Percentiles rank a stretch among this genome's conserved stretches.
These are phyloP conservation scores for Cucumis cinereus DNA, from an alignment of 306 rosid species.

Conservation along the genomic window DNA sequence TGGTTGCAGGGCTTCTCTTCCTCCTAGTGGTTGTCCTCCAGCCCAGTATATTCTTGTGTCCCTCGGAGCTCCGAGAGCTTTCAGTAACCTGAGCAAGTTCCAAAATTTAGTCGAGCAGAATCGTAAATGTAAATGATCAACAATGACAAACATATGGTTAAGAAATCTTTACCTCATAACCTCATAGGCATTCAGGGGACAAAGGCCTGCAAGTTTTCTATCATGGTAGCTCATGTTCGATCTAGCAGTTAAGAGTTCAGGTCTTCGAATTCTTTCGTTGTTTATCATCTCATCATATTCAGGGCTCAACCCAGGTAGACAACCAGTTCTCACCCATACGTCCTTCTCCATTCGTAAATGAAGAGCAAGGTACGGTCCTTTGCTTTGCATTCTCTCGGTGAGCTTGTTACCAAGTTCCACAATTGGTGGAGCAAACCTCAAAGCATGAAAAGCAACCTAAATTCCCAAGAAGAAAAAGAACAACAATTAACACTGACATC, in stretches of 20 bases:
- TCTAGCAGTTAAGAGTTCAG: conserved; percentile 75
- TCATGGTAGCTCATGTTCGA: conserved; percentile 92
- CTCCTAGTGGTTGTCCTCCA: conserved; percentile 88
- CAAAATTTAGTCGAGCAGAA: not conserved
- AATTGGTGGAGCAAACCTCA: conserved; percentile 74
- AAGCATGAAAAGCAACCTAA: conserved; percentile 95
- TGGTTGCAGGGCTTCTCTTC: conserved; percentile 75
- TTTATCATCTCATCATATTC: conserved; percentile 60
- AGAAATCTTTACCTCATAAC: conserved; percentile 49
- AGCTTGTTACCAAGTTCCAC: conserved; percentile 65
- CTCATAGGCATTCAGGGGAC: conserved; percentile 79
- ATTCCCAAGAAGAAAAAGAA: conserved; percentile 5
- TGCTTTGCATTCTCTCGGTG: conserved; percentile 65
- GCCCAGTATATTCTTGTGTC: conserved; percentile 84
- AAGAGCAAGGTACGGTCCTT: conserved; percentile 91
- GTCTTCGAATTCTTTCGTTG: conserved; percentile 59
- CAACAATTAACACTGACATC: not conserved
- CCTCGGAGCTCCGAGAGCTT: conserved; percentile 82
- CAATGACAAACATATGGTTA: not conserved
- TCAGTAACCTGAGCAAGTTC: conserved; percentile 52
- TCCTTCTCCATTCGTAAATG: conserved; percentile 96
- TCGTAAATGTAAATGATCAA: not conserved
- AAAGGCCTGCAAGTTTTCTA: conserved; percentile 83
- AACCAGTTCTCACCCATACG: conserved; percentile 98
- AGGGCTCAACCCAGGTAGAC: conserved; percentile 71